Conservation (phyloP, 1,284 basidiomycete genomes). For the Takashimella koratensis region DNA sequence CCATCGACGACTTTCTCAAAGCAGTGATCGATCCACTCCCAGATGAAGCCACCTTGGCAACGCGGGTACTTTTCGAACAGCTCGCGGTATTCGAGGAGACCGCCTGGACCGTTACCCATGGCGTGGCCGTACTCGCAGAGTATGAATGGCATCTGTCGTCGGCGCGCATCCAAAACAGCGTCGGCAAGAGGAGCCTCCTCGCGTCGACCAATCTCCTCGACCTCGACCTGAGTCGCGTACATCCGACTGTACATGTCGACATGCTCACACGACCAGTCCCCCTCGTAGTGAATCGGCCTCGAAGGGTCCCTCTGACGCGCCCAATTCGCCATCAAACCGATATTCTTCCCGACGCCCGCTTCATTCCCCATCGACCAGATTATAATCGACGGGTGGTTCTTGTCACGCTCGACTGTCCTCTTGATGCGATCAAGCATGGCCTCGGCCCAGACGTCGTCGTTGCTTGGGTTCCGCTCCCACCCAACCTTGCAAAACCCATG, state of each 20-base stretch:
- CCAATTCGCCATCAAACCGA: conserved; percentile 20
- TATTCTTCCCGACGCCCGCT: conserved; percentile 20
- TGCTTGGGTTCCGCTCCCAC: conserved; percentile 14
- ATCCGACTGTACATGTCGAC: conserved; percentile 26
- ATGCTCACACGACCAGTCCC: conserved; percentile 14
- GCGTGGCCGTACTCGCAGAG: conserved; percentile 26
- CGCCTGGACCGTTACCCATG: conserved; percentile 30
- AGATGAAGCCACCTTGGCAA: conserved; percentile 23
- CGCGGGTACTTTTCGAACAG: conserved; percentile 25
- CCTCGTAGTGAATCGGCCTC: conserved; percentile 27
- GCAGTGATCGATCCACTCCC: conserved; percentile 33
- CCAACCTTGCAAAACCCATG: conserved; percentile 9
- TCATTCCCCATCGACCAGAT: conserved; percentile 33
- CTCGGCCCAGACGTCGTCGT: conserved; percentile 5
- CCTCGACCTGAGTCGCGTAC: conserved; percentile 19
- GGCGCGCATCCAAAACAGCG: conserved; percentile 6
- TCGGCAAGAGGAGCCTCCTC: conserved; percentile 6
- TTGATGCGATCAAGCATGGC: conserved; percentile 18
- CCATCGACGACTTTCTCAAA: conserved; percentile 11
- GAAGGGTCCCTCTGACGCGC: conserved; percentile 17
- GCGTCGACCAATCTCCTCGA: conserved; percentile 13
- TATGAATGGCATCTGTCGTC: conserved; percentile 18
- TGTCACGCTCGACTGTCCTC: conserved; percentile 25
- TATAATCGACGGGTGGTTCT: conserved; percentile 27
- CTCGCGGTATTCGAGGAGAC: conserved; percentile 20